phyloP scores from a whole-genome alignment of 768 basidiomycete genomes.

The Postia placenta region DNA sequence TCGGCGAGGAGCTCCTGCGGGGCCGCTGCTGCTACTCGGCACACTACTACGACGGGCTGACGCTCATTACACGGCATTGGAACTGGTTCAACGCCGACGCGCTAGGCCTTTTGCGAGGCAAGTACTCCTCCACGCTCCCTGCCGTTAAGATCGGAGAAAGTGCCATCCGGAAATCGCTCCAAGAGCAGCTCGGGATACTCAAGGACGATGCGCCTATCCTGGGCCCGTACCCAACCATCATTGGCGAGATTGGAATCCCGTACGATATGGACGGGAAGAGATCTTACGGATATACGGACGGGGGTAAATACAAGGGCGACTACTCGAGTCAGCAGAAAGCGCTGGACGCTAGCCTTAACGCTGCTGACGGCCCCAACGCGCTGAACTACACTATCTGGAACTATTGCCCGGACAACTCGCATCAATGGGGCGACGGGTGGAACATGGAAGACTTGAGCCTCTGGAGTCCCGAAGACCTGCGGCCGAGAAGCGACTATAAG shows the following conservation, averaged over 20 bases:
- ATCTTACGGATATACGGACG: conserved; percentile 75
- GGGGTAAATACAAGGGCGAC: conserved; percentile 66
- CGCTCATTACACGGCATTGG: conserved; percentile 89
- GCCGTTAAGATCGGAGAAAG: conserved; percentile 79
- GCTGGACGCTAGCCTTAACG: conserved; percentile 80
- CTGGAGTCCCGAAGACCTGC: conserved; percentile 75
- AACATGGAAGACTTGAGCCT: conserved; percentile 92
- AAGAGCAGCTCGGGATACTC: conserved; percentile 76
- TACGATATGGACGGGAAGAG: conserved; percentile 89
- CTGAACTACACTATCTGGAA: conserved; percentile 87
- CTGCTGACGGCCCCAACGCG: conserved; percentile 66
- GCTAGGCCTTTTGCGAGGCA: conserved; percentile 82
- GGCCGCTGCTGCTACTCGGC: conserved; percentile 70
- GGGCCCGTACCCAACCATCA: conserved; percentile 76
- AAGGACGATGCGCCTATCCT: conserved; percentile 67
- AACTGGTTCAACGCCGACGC: conserved; percentile 96
- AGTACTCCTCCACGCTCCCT: conserved; percentile 59
- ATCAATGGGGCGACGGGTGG: conserved; percentile 95
- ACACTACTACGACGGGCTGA: conserved; percentile 95
- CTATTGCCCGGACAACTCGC: conserved; percentile 76
- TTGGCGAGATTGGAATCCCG: conserved; percentile 94
- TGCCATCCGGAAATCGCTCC: conserved; percentile 75
- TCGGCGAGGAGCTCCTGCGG: conserved; percentile 48
- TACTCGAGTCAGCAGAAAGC: conserved; percentile 75
- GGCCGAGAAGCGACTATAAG: conserved; percentile 19